A percentile compares a stretch with the other conserved stretches of the same genome.
Conservation (phyloP, 2,329 filamentous ascomycete genomes). For the Drechslerella dactyloides region DNA sequence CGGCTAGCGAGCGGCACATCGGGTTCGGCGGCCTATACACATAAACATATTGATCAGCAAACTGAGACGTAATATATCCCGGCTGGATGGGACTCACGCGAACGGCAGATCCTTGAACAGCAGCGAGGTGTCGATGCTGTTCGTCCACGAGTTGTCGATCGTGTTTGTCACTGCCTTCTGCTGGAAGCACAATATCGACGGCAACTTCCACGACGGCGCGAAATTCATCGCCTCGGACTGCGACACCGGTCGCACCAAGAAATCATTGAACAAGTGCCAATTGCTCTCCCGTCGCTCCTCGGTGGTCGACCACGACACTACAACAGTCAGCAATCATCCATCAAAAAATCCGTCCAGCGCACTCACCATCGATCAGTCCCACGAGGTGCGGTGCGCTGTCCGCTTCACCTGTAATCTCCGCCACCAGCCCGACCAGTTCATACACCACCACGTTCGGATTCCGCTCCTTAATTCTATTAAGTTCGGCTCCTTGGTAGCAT, state of each 20-base stretch:
- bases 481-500: conserved; percentile 90
- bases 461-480: conserved; percentile 78
- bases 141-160: conserved; percentile 86
- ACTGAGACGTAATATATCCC: not conserved
- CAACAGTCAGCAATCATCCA: not conserved
- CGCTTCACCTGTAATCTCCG: conserved; percentile 84
- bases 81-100: conserved; percentile 14
- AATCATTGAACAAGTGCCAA: conserved; percentile 98
- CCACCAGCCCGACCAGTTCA: conserved; percentile 85
- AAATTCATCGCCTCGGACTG: conserved; percentile 86
- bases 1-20: conserved; percentile 68
- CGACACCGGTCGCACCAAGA: conserved; percentile 80
- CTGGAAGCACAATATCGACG: conserved; percentile 86
- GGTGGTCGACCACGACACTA: conserved; percentile 71
- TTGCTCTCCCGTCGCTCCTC: conserved; percentile 68
- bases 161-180: conserved; percentile 78
- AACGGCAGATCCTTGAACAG: conserved; percentile 71
- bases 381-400: conserved; percentile 89
- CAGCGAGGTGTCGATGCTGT: conserved; percentile 79
- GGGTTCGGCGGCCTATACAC: conserved; percentile 59
- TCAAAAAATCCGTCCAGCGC: conserved; percentile 5
- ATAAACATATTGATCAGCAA: conserved; percentile 56
- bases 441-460: conserved; percentile 80
- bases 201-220: conserved; percentile 89
- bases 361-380: conserved; percentile 80